These are phyloP conservation scores for Colletotrichum cereale DNA, from an alignment of 2,329 filamentous ascomycete species.

Conservation along the genomic window DNA sequence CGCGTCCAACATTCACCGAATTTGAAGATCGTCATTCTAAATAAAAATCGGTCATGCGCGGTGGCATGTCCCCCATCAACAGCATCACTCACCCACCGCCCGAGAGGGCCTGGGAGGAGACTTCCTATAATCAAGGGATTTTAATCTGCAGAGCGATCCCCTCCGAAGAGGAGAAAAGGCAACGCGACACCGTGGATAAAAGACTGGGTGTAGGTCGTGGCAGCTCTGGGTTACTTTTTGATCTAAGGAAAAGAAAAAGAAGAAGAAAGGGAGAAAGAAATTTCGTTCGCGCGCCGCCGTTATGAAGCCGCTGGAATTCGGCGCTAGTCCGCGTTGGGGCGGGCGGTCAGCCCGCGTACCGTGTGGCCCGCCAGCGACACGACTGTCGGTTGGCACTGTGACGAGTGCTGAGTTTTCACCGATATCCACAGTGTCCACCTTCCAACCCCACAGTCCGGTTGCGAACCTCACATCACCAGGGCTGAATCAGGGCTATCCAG, in stretches of 20 bases:
- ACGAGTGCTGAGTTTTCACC: background rate
- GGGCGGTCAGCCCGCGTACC: background rate
- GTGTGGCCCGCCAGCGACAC: background rate
- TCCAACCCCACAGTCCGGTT: background rate
- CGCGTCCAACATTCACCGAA: background rate
- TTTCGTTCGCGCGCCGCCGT: conserved; percentile 42
- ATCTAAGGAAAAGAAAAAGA: conserved; percentile 64
- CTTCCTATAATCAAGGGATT: conserved; percentile 73
- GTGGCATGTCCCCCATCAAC: conserved; percentile 69
- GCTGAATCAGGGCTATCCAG: conserved; percentile 5
- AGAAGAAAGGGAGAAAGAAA: conserved; percentile 52
- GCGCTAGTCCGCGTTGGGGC: conserved; percentile 44
- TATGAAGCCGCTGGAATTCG: background rate
- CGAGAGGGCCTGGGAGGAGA: conserved; percentile 60
- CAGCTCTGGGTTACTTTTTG: conserved; percentile 73
- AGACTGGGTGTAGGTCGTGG: conserved; percentile 72
- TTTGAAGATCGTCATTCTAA: background rate
- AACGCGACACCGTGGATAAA: conserved; percentile 70
- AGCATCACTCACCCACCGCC: conserved; percentile 68
- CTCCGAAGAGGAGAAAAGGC: conserved; percentile 64
- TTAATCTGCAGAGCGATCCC: conserved; percentile 69
- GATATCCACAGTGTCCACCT: conserved; percentile 16
- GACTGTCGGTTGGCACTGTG: background rate
- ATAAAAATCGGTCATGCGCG: conserved; percentile 4
- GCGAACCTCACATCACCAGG: conserved; percentile 8